These are phyloP conservation scores for Plasmodium falciparum DNA, from an alignment of 169 alveolate species.

Conservation along the genomic window DNA sequence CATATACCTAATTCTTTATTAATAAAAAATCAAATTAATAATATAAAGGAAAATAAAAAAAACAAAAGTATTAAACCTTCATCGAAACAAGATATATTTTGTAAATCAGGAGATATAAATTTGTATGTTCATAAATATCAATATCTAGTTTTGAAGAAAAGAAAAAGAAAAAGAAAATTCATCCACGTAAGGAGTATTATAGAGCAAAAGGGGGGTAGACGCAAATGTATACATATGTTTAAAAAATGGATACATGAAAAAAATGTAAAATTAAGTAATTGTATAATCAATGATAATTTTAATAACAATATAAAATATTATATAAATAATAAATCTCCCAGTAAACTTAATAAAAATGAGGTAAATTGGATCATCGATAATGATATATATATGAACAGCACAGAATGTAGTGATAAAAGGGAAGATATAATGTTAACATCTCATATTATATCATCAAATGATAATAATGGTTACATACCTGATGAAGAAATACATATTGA, in stretches of 20 bases:
- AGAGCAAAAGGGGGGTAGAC: background rate
- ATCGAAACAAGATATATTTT: background rate
- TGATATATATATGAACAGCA: too few species aligned
- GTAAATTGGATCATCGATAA: too few species aligned
- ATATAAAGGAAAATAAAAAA: conserved; percentile 4
- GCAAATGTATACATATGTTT: conserved; percentile 2
- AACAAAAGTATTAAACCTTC: background rate
- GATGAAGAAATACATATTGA: too few species aligned
- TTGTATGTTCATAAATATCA: conserved; percentile 13
- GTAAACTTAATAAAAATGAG: too few species aligned
- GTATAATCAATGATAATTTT: background rate
- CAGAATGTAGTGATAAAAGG: too few species aligned
- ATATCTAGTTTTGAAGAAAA: conserved; percentile 20
- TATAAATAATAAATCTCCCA: too few species aligned
- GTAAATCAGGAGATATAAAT: background rate
- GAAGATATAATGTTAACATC: too few species aligned
- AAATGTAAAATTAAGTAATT: background rate
- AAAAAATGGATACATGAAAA: conserved; percentile 1
- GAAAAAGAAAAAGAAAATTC: conserved; percentile 28
- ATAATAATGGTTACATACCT: too few species aligned
- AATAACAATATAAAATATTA: background rate
- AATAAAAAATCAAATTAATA: background rate
- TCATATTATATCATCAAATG: too few species aligned
- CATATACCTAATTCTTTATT: background rate
- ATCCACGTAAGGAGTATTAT: background rate